phyloP scores from a whole-genome alignment of 352 stramenopile species.

The Phytophthora nicotianae region DNA sequence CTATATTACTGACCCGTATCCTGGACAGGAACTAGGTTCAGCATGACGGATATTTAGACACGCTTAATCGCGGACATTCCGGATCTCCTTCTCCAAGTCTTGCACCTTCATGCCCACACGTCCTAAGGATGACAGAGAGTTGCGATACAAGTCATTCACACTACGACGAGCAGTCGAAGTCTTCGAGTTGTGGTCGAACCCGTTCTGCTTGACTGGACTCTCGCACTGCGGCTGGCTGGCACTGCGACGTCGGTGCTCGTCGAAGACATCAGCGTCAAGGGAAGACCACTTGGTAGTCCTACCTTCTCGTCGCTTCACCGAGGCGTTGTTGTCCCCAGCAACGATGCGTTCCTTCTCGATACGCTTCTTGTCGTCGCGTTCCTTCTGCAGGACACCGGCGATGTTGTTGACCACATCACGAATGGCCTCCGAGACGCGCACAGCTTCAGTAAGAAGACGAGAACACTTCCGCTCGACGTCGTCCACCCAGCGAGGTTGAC shows the following conservation, averaged over 20 bases:
- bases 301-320: conserved; percentile 31
- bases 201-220: conserved; percentile 42
- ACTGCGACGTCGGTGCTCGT: conserved; percentile 15
- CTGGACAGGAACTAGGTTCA: conserved; percentile 2
- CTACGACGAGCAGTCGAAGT: conserved; percentile 24
- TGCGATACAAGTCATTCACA: conserved; percentile 46
- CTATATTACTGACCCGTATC: conserved; percentile 13
- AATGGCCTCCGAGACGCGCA: conserved; percentile 64
- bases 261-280: conserved; percentile 22
- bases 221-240: conserved; percentile 33
- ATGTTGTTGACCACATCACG: conserved; percentile 59
- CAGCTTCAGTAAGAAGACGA: conserved; percentile 53
- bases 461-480: conserved; percentile 64
- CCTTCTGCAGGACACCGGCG: conserved; percentile 44
- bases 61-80: conserved; percentile 26
- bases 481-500: conserved; percentile 56
- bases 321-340: conserved; percentile 24
- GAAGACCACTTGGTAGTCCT: conserved; percentile 24
- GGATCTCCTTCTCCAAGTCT: conserved; percentile 74
- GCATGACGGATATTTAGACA: conserved; percentile 11
- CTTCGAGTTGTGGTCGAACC: conserved; percentile 29
- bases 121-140: conserved; percentile 59
- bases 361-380: conserved; percentile 45
- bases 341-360: conserved; percentile 38
- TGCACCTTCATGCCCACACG: conserved; percentile 70